Evolutionary conservation across 148 eudicot species (phyloP).

Genomic region (Dianthus caryophyllus): DNA sequence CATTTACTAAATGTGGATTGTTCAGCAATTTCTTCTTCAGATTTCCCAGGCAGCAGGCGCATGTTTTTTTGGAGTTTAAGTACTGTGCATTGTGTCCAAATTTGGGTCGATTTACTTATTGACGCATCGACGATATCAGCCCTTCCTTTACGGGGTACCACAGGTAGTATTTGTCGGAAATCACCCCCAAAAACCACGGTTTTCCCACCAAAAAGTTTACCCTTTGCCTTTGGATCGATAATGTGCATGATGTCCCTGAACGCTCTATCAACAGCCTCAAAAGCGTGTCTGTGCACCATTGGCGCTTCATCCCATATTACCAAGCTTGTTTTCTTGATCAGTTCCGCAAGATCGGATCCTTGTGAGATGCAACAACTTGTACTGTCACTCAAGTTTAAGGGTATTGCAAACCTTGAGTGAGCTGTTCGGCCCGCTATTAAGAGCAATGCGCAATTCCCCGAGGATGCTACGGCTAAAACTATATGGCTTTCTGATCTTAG

Average conservation of each 20-base stretch:
- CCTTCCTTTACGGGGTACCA: neutral
- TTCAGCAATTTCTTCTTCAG: neutral
- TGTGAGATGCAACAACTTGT: neutral
- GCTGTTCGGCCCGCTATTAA: neutral
- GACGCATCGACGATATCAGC: neutral
- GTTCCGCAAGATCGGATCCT: neutral
- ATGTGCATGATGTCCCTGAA: constrained; percentile 11
- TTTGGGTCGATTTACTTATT: neutral
- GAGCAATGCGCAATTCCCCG: too few relatives aligned
- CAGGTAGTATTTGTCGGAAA: constrained; percentile 5
- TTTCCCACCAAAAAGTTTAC: neutral
- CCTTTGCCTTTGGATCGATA: neutral
- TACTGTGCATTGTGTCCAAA: neutral
- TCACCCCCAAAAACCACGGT: too few relatives aligned
- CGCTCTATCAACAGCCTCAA: constrained; percentile 17
- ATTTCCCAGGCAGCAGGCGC: neutral
- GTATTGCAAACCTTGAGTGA: constrained; percentile 9
- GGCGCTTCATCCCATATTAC: too few relatives aligned
- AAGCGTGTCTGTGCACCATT: too few relatives aligned
- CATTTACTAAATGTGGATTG: too few relatives aligned
- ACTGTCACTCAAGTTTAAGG: neutral
- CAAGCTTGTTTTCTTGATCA: neutral
- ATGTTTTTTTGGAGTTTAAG: neutral
- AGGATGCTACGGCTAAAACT: too few relatives aligned
- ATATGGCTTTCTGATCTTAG: too few relatives aligned